phyloP scores from a whole-genome alignment of 108 stramenopile species.

The Nannochloropsis salina region DNA sequence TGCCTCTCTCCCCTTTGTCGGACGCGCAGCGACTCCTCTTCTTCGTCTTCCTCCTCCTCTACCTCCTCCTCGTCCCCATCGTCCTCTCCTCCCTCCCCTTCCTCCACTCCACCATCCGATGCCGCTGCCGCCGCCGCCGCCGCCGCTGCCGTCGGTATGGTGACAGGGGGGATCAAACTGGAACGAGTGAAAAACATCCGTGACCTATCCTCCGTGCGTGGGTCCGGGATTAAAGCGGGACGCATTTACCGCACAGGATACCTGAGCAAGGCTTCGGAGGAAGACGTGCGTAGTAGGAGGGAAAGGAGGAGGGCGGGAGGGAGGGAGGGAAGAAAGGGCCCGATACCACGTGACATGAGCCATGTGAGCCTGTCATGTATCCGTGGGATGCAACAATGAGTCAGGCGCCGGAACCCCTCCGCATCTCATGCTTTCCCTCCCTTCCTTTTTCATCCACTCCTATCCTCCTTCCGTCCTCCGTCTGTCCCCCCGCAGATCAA shows the following conservation, averaged over 20 bases:
- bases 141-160: background rate
- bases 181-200: constrained; percentile 79
- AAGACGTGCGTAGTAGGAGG: constrained; percentile 64
- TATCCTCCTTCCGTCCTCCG: too few species aligned
- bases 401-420: too few species aligned
- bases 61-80: background rate
- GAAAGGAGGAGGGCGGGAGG: constrained; percentile 48
- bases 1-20: too few species aligned
- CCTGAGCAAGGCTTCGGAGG: constrained; percentile 68
- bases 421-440: background rate
- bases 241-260: constrained; percentile 73
- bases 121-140: background rate
- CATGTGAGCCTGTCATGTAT: too few species aligned
- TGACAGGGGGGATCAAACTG: constrained; percentile 31
- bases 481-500: background rate
- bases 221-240: constrained; percentile 65
- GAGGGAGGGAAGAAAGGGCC: background rate
- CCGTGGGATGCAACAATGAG: too few species aligned
- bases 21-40: too few species aligned
- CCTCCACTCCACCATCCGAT: background rate
- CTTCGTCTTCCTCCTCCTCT: background rate
- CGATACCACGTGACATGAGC: background rate
- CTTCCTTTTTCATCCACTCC: background rate
- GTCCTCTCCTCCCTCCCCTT: background rate
- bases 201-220: constrained; percentile 63